Percentiles rank a stretch among this genome's conserved stretches.
Conservation (phyloP, 23 red algal species). For the Cyanidiococcus yangmingshanensis region DNA sequence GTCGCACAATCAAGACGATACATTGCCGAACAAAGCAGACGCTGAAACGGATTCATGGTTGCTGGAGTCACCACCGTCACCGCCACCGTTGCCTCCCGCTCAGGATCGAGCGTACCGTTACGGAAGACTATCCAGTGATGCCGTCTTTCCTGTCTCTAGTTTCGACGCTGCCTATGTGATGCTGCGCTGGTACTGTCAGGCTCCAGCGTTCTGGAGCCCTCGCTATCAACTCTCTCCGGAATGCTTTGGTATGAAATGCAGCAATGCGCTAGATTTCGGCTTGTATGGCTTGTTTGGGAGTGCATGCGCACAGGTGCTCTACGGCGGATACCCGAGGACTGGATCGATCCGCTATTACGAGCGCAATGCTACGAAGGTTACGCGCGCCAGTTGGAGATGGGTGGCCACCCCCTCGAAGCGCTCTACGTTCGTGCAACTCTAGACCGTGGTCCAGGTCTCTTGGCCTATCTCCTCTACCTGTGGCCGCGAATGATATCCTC, state of each 20-base stretch:
- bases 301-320: neutral
- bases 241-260: neutral
- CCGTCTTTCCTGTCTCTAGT: neutral
- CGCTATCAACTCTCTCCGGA: neutral
- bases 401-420: neutral
- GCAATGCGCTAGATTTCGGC: conserved; percentile 2
- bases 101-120: neutral
- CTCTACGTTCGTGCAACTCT: neutral
- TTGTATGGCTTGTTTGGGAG: neutral
- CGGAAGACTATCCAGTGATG: neutral
- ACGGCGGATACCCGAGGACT: neutral
- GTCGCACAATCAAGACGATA: neutral
- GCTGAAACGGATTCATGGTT: too few relatives aligned
- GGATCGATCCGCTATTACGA: neutral
- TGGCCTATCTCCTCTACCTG: neutral
- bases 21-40: neutral
- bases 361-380: neutral
- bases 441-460: neutral
- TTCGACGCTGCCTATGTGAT: conserved; percentile 4
- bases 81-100: neutral
- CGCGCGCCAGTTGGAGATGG: neutral
- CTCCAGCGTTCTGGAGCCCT: neutral
- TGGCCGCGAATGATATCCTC: neutral
- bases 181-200: neutral
- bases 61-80: too few relatives aligned